Evolutionary conservation across 2,329 filamentous ascomycete species (phyloP), one percentile per base, ranked within the genome.

Genomic region (Cercospora sojina): DNA sequence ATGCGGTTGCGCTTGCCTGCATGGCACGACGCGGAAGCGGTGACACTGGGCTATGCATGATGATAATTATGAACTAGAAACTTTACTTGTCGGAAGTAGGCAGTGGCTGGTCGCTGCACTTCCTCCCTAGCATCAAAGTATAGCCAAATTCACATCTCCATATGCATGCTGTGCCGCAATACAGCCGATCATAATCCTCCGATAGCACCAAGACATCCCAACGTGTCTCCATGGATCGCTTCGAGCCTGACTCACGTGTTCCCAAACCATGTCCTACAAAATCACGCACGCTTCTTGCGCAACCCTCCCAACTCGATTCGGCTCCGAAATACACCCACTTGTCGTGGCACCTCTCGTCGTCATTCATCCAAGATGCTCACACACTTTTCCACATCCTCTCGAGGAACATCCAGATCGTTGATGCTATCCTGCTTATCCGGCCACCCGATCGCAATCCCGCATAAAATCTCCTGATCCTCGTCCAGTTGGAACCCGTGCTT

Each of bases 361-460:
- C 25, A 66, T 8, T 51, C 29, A 23, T 51, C 18, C 59, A 66
- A 41, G 29, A 67, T 64, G n/a, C 35, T 66, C 12, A 65, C 60
- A 56, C 64, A 63, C 12, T 55, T 60, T n/a, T 53, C 67, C 23
- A 69, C 32, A 5, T 64, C 62, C 47, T 64, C 61, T 31, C 67
- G 55, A 29, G 61, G 61, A 16, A 67, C 59, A 32, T 53, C 51
- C 53, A 67, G 49, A 47, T 65, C 59, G 55, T 66, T 66, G n/a
- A 68, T 64, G 18, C 23, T 49, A 29, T 64, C 57, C 10, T 43
- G 38, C 57, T 18, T 12, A 49, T 43, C 31, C 29, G 66, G 66
- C 59, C 63, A 73, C 35, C 73, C 72, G 62, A 75, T 67, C 47
- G 71, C 72, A n/a, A 74, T 64, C 7, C 73, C 71, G 63, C 69